Evolutionary conservation across 2,329 filamentous ascomycete species (phyloP), one percentile per base, ranked within the genome.

Genomic region (Ophiobolus disseminans): DNA sequence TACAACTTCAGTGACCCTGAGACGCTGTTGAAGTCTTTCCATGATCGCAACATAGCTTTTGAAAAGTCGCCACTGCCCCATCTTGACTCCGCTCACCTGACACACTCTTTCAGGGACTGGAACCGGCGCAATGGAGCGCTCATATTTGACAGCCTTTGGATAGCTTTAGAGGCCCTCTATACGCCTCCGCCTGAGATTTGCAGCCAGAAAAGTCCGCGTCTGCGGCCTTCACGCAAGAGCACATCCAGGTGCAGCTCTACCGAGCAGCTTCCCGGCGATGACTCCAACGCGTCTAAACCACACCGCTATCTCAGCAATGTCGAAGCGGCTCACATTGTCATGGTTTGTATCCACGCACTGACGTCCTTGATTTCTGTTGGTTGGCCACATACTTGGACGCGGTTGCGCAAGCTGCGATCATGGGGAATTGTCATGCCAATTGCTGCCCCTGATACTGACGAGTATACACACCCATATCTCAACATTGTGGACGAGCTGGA

Each of bases 401-500:
- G 68, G 49, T 46, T 81, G 28, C 70, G 75, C 19, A 74, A 61
- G 8, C 50, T 72, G 20, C 60, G 69, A 17, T 68, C 66, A 13
- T 66, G 74, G 55, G 75, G 79, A 52, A 53, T 69, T 10, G 55
- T 69, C 16, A 36, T 68, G 16, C 67, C 69, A 1, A 49, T 55
- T 21, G 45, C 53, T 9, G 45, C 58, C 20, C 50, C 56, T 7
- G 35, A 58, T 5, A 45, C 43, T 2, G 55, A 72, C 65, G 14
- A 61, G 50, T 55, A 62, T 63, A 40, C 39, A 8, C 52, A 71
- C 32, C 62, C 66, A 63, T 51, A 76, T 42, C 43, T 72, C 17
- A 55, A 60, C 8, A 70, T 73, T 21, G 64, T 67, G 17, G 70
- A 82, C 57, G 73, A 71, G 28, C 65, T 82, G 11, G 80, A 82